Conservation (phyloP, 2,329 filamentous ascomycete genomes). For the Fusarium marasasianum region DNA sequence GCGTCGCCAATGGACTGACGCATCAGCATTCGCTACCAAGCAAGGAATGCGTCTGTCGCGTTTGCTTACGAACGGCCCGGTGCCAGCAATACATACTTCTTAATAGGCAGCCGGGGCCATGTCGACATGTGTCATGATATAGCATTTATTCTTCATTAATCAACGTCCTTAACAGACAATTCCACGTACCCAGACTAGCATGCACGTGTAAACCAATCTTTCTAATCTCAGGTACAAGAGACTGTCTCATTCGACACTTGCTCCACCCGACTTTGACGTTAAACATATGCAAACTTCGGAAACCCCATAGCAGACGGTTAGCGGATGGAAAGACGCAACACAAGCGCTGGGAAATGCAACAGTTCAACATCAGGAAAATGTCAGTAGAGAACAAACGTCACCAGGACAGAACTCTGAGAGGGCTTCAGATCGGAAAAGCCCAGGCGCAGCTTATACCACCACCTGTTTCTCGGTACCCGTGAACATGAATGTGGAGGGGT, state of each 20-base stretch:
- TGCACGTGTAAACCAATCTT: constrained; percentile 24
- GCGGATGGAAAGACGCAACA: background rate
- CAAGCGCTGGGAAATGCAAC: background rate
- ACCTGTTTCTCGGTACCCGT: constrained; percentile 7
- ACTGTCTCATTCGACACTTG: constrained; percentile 5
- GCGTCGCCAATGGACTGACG: background rate
- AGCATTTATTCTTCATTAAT: constrained; percentile 46
- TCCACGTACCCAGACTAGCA: constrained; percentile 8
- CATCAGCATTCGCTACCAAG: background rate
- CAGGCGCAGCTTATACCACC: constrained; percentile 1
- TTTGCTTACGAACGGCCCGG: constrained; percentile 29
- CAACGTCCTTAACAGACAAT: constrained; percentile 33
- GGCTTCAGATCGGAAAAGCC: background rate
- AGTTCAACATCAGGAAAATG: background rate
- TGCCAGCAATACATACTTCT: constrained; percentile 33
- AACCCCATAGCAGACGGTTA: background rate
- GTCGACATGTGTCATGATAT: constrained; percentile 45
- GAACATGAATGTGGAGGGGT: constrained; percentile 29
- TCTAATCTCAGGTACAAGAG: constrained; percentile 20
- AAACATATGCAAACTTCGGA: background rate
- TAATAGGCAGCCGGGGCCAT: constrained; percentile 38
- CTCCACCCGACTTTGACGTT: background rate
- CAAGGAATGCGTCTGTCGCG: background rate
- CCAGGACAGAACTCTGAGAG: background rate
- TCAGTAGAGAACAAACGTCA: constrained; percentile 1